phyloP scores from a whole-genome alignment of 768 basidiomycete species.

The Coprinopsis strossmayeri region DNA sequence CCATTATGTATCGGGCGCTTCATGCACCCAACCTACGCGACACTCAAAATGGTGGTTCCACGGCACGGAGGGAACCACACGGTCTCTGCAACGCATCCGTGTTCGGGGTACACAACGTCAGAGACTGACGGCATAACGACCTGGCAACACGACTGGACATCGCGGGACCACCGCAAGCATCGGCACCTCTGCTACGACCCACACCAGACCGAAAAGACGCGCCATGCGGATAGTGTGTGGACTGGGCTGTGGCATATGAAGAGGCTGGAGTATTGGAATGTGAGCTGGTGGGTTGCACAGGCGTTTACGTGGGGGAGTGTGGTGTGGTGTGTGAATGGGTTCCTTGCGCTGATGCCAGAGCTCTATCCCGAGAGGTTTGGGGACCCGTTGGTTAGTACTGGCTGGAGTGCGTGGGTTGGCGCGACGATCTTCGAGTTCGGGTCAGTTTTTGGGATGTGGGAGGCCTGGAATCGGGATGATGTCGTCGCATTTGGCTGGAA shows the following conservation, averaged over 20 bases:
- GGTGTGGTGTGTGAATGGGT: conserved; percentile 54
- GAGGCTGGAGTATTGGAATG: conserved; percentile 36
- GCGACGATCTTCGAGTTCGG: conserved; percentile 58
- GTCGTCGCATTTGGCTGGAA: conserved; percentile 30
- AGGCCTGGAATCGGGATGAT: conserved; percentile 46
- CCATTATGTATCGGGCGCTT: background rate
- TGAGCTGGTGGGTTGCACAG: conserved; percentile 40
- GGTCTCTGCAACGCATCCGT: conserved; percentile 1
- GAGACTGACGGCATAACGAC: background rate
- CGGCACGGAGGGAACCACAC: background rate
- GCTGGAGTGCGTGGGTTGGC: conserved; percentile 49
- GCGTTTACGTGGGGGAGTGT: conserved; percentile 36
- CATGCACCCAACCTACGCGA: background rate
- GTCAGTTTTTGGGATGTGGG: conserved; percentile 44
- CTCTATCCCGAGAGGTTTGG: conserved; percentile 21
- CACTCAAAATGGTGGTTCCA: background rate
- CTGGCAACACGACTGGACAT: conserved; percentile 28
- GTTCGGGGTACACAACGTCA: background rate
- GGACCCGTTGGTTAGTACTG: conserved; percentile 25
- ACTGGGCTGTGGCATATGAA: conserved; percentile 22
- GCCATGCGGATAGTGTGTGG: conserved; percentile 14
- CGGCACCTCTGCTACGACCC: conserved; percentile 24
- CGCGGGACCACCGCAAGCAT: conserved; percentile 32
- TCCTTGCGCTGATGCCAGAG: conserved; percentile 45
- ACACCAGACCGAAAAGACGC: conserved; percentile 10